A percentile compares a stretch with the other conserved stretches of the same genome.
Evolutionary conservation across 257 asterid species (phyloP).

Genomic region (Sherardia arvensis): DNA sequence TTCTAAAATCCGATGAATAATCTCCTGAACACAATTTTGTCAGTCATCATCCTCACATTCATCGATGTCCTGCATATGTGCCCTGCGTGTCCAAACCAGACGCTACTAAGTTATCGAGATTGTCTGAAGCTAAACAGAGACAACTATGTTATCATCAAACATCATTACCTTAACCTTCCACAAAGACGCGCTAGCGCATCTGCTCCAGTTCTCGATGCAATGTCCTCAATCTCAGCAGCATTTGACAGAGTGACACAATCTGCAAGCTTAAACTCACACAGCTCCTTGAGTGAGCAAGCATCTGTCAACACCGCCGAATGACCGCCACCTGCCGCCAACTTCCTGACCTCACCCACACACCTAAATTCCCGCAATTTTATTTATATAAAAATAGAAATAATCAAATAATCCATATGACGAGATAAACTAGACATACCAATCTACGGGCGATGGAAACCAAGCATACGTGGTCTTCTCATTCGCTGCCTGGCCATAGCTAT

Average conservation of each 20-base stretch:
- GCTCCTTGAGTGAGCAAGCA: slow-evolving; percentile 87
- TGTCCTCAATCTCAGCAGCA: slow-evolving; percentile 62
- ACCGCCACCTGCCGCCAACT: slow-evolving; percentile 92
- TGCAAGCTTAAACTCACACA: slow-evolving; percentile 79
- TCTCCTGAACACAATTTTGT: slow-evolving; percentile 9
- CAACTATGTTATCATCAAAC: neutral
- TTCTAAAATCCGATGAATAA: neutral
- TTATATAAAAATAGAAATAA: neutral
- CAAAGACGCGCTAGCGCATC: slow-evolving; percentile 87
- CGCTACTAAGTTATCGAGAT: neutral
- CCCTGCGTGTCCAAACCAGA: slow-evolving; percentile 40
- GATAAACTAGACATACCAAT: slow-evolving; percentile 52
- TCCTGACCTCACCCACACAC: slow-evolving; percentile 91
- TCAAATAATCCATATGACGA: neutral
- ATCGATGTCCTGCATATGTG: slow-evolving; percentile 43
- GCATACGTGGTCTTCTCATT: slow-evolving; percentile 85
- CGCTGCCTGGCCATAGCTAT: slow-evolving; percentile 95
- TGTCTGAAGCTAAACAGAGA: neutral
- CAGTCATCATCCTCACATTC: slow-evolving; percentile 22
- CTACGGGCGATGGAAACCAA: slow-evolving; percentile 95
- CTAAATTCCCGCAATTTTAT: slow-evolving; percentile 27
- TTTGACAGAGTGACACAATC: slow-evolving; percentile 57
- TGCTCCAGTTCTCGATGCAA: slow-evolving; percentile 76
- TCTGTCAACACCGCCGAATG: slow-evolving; percentile 92
- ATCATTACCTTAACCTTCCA: slow-evolving; percentile 56